A percentile compares a stretch with the other conserved stretches of the same genome.
phyloP scores from a whole-genome alignment of 352 stramenopile genomes.

The Sclerospora graminicola region DNA sequence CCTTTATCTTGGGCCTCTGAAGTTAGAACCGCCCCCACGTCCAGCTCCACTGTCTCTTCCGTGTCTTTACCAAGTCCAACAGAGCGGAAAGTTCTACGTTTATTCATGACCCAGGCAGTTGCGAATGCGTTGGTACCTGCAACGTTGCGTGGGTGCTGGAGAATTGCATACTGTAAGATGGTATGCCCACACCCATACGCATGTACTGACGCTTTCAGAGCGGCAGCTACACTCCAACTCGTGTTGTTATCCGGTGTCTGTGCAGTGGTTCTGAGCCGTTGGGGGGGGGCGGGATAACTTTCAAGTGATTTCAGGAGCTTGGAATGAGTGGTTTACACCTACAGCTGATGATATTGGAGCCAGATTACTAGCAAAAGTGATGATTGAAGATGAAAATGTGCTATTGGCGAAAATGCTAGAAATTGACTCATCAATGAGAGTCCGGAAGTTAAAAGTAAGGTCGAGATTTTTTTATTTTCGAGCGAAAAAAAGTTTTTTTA shows the following conservation, averaged over 20 bases:
- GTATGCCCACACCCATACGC: constrained; percentile 75
- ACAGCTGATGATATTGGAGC: constrained; percentile 74
- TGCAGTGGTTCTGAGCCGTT: constrained; percentile 73
- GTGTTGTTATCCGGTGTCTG: constrained; percentile 57
- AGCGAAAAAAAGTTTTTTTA: constrained; percentile 75
- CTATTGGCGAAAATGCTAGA: constrained; percentile 74
- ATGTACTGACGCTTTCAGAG: constrained; percentile 62
- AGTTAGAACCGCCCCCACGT: constrained; percentile 8
- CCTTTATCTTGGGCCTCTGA: constrained; percentile 6
- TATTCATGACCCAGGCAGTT: constrained; percentile 40
- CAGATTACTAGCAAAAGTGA: constrained; percentile 63
- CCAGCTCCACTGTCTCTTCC: constrained; percentile 17
- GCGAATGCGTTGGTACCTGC: constrained; percentile 44
- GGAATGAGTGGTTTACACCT: constrained; percentile 71
- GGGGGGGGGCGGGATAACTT: constrained; percentile 59
- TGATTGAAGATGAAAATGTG: constrained; percentile 59
- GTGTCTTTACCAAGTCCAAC: constrained; percentile 7
- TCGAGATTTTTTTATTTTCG: constrained; percentile 80
- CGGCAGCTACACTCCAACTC: constrained; percentile 40
- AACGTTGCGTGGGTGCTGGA: constrained; percentile 54
- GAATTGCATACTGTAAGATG: constrained; percentile 63
- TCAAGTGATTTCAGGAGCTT: constrained; percentile 52
- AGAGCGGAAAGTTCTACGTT: constrained; percentile 38
- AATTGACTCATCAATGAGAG: constrained; percentile 74
- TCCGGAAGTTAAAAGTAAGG: constrained; percentile 71